A percentile compares a stretch with the other conserved stretches of the same genome.
Evolutionary conservation across 1,139 yeast species (phyloP).

Genomic region (Candida tropicalis): DNA sequence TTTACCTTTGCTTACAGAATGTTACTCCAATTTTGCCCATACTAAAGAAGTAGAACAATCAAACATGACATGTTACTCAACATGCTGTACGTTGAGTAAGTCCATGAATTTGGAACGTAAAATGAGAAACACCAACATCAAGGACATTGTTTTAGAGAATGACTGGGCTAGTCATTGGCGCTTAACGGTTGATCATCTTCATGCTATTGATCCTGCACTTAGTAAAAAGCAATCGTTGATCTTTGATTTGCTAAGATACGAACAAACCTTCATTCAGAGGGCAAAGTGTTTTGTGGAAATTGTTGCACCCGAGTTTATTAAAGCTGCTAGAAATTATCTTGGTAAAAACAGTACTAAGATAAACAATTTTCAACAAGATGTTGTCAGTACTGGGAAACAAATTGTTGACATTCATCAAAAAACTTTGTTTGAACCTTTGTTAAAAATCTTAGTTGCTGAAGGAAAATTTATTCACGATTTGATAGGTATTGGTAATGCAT

Average conservation of each 20-base stretch:
- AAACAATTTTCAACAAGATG: slow-evolving; percentile 52
- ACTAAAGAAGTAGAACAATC: slow-evolving; percentile 22
- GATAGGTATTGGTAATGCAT: slow-evolving; percentile 58
- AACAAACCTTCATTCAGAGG: slow-evolving; percentile 72
- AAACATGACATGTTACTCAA: slow-evolving; percentile 38
- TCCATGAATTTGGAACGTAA: slow-evolving; percentile 38
- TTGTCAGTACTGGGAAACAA: slow-evolving; percentile 64
- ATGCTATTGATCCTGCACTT: slow-evolving; percentile 54
- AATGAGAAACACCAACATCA: slow-evolving; percentile 37
- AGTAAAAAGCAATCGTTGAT: slow-evolving; percentile 73
- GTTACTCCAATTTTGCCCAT: slow-evolving; percentile 34
- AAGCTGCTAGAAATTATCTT: slow-evolving; percentile 48
- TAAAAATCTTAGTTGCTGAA: slow-evolving; percentile 44
- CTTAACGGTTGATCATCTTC: slow-evolving; percentile 57
- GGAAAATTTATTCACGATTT: slow-evolving; percentile 64
- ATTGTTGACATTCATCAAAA: slow-evolving; percentile 61
- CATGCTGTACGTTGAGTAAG: slow-evolving; percentile 40
- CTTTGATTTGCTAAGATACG: slow-evolving; percentile 75
- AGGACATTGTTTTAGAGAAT: slow-evolving; percentile 42
- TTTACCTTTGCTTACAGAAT: slow-evolving; percentile 37
- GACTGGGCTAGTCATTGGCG: slow-evolving; percentile 85
- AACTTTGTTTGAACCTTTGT: slow-evolving; percentile 55
- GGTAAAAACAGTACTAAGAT: slow-evolving; percentile 32
- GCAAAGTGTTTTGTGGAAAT: slow-evolving; percentile 63
- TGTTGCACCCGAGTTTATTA: slow-evolving; percentile 47